Percentiles rank a stretch among this genome's conserved stretches.
Conservation (phyloP, 495 filamentous ascomycete genomes). For the Daldinia concentrica region DNA sequence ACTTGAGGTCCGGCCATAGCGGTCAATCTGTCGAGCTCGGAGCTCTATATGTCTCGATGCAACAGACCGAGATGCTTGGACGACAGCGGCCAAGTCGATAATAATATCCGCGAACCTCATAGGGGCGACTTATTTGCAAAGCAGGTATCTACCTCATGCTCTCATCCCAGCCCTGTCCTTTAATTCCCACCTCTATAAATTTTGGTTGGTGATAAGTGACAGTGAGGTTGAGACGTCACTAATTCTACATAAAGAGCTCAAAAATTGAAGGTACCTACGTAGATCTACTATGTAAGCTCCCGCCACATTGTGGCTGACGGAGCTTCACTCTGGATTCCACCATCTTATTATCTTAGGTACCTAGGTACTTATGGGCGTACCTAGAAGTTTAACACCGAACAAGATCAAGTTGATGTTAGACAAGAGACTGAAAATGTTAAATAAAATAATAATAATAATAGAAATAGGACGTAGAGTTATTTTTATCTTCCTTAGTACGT, state of each 20-base stretch:
- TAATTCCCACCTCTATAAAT: neutral
- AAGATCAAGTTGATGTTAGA: neutral
- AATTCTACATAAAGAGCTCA: slow-evolving; percentile 1
- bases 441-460: neutral
- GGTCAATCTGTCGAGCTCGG: slow-evolving; percentile 78
- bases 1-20: slow-evolving; percentile 79
- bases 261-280: slow-evolving; percentile 19
- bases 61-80: slow-evolving; percentile 79
- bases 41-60: slow-evolving; percentile 82
- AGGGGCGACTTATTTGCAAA: slow-evolving; percentile 23
- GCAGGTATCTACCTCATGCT: slow-evolving; percentile 25
- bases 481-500: too few species aligned
- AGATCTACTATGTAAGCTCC: slow-evolving; percentile 22
- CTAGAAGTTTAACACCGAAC: neutral
- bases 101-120: slow-evolving; percentile 65
- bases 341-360: too few species aligned
- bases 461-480: neutral
- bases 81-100: slow-evolving; percentile 80
- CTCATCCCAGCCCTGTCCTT: slow-evolving; percentile 26
- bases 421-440: neutral
- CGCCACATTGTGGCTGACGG: slow-evolving; percentile 45
- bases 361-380: neutral
- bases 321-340: neutral
- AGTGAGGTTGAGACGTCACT: slow-evolving; percentile 14
- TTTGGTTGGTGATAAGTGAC: slow-evolving; percentile 17